Evolutionary conservation across 2,329 filamentous ascomycete genomes (phyloP).

Genomic region (Seiridium unicorne): DNA sequence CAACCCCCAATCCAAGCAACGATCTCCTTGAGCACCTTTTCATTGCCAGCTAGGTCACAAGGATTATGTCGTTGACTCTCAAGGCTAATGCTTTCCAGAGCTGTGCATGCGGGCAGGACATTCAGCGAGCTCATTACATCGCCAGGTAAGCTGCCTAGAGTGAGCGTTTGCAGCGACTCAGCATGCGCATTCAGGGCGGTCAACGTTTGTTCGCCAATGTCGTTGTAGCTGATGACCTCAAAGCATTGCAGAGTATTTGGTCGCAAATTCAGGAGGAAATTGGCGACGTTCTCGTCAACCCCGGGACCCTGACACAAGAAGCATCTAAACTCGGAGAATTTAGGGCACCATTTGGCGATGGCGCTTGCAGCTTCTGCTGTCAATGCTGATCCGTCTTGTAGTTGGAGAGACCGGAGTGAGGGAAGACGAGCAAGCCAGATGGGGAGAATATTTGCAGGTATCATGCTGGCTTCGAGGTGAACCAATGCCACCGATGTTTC

Average conservation of each 20-base stretch:
- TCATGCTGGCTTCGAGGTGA: constrained; percentile 50
- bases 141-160: constrained; percentile 27
- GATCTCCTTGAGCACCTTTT: constrained; percentile 24
- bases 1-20: constrained; percentile 29
- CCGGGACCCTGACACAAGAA: constrained; percentile 42
- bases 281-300: constrained; percentile 56
- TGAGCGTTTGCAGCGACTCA: constrained; percentile 30
- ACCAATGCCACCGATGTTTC: constrained; percentile 52
- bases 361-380: constrained; percentile 50
- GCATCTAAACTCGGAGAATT: constrained; percentile 60
- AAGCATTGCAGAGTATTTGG: constrained; percentile 59
- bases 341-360: constrained; percentile 57
- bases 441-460: constrained; percentile 50
- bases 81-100: constrained; percentile 31
- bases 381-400: constrained; percentile 61
- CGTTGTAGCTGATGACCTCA: constrained; percentile 54
- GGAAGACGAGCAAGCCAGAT: constrained; percentile 59
- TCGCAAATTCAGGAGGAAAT: constrained; percentile 55
- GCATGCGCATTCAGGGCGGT: constrained; percentile 47
- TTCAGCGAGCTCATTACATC: constrained; percentile 27
- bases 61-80: constrained; percentile 20
- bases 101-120: constrained; percentile 29
- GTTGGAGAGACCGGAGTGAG: constrained; percentile 55
- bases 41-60: constrained; percentile 17
- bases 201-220: constrained; percentile 54